These are phyloP conservation scores for Wickerhamiella allomyrinae DNA, from an alignment of 805 yeast species.

Conservation along the genomic window DNA sequence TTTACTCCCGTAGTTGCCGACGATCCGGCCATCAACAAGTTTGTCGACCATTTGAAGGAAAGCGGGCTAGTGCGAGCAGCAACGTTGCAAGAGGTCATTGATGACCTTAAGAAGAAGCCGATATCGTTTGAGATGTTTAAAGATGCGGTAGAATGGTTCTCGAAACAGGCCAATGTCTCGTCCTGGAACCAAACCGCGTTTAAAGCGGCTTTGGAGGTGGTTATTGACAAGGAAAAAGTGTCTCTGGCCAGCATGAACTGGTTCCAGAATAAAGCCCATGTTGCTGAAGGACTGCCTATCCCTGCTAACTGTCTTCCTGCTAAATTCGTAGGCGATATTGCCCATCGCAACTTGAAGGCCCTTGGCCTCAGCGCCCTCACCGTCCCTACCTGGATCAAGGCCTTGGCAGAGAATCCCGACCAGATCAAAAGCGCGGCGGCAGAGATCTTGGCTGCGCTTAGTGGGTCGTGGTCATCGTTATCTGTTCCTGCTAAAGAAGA, in stretches of 20 bases:
- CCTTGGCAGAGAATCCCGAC: neutral
- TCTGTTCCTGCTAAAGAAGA: constrained; percentile 2
- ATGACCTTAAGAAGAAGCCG: constrained; percentile 21
- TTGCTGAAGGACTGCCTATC: constrained; percentile 20
- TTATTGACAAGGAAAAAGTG: neutral
- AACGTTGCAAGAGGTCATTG: constrained; percentile 10
- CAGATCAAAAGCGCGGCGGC: neutral
- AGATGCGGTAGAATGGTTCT: constrained; percentile 22
- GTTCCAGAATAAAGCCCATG: constrained; percentile 17
- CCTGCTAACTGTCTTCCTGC: constrained; percentile 24
- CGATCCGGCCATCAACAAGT: constrained; percentile 12
- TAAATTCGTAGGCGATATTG: constrained; percentile 5
- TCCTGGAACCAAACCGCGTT: neutral
- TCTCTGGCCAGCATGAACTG: constrained; percentile 15
- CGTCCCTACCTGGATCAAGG: constrained; percentile 4
- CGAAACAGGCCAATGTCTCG: neutral
- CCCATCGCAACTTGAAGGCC: neutral
- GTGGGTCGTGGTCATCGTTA: constrained; percentile 19
- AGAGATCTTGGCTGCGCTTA: constrained; percentile 16
- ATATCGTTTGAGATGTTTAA: constrained; percentile 13
- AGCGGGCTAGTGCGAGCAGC: constrained; percentile 18
- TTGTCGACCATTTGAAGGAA: constrained; percentile 18
- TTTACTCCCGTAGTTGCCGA: constrained; percentile 19
- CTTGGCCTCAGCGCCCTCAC: constrained; percentile 7
- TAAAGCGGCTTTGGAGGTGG: neutral